Evolutionary conservation across 1,284 basidiomycete genomes (phyloP).

Genomic region (Leccinum fallax): DNA sequence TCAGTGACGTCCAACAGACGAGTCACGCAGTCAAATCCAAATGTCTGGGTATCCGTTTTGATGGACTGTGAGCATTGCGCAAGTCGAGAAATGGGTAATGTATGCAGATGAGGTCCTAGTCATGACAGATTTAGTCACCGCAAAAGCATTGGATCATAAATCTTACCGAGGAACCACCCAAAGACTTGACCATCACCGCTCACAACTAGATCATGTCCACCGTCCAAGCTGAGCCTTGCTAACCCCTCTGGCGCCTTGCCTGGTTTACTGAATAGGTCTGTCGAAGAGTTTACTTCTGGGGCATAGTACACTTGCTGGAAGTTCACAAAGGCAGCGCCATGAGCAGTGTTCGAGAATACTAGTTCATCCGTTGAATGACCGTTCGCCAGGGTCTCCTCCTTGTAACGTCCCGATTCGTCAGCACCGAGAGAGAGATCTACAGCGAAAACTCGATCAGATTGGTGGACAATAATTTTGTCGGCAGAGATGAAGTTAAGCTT

Average conservation of each 20-base stretch:
- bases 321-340: conserved; percentile 62
- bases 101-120: conserved; percentile 66
- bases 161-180: conserved; percentile 71
- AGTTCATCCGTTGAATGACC: conserved; percentile 61
- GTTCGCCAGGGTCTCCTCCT: conserved; percentile 49
- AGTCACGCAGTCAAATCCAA: conserved; percentile 63
- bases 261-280: conserved; percentile 67
- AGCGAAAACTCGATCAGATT: conserved; percentile 51
- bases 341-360: conserved; percentile 41
- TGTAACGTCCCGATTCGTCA: conserved; percentile 51
- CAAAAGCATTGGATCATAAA: background rate
- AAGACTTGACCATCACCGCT: conserved; percentile 61
- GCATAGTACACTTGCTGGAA: conserved; percentile 64
- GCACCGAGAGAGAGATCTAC: conserved; percentile 54
- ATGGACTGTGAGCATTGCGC: conserved; percentile 49
- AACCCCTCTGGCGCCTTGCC: conserved; percentile 62
- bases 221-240: conserved; percentile 64
- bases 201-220: conserved; percentile 68
- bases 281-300: conserved; percentile 41
- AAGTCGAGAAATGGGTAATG: conserved; percentile 56
- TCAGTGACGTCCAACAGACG: conserved; percentile 55
- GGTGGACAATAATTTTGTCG: conserved; percentile 57
- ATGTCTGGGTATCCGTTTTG: conserved; percentile 48
- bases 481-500: conserved; percentile 55
- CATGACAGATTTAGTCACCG: conserved; percentile 4